Base-by-base conservation (phyloP, 179 eudicot species). In the Heliamphora pulchella region DNA sequence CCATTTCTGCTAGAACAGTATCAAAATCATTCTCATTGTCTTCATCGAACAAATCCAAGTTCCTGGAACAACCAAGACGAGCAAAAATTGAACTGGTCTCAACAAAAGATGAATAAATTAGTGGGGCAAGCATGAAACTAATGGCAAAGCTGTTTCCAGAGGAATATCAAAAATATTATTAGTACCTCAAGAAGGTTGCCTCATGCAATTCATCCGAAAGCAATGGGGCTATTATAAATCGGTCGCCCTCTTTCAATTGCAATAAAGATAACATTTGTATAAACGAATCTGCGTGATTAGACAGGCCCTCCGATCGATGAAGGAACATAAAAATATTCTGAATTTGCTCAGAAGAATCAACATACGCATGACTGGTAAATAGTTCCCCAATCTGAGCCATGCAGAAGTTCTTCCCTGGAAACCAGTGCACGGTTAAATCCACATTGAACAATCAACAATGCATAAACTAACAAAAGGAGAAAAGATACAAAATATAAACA, bases 321-420 rank as follows among this genome's bases (percentile, higher is more conserved):
- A 96, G 94, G 82, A 96, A 96, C 92, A 89, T 82, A 20, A 94
- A 80, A 59, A 90, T 88, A 74, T 85, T 84, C 85, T 96, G 98
- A 83, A 94, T 87, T 83, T 85, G 85, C 85, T 94, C 92, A 85
- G 83, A 82, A 70, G 93, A 87, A 78, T 84, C 86, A 68, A 88
- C 65, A 58, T 85, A 31, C 43, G 79, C 70, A 31, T 90, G 85
- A 87, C 85, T 86, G 59, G 87, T 88, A 84, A 87, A 82, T 82
- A 94, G 81, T 55, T 88, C 90, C 75, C 82, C 90, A 76, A 96
- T 88, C 81, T 92, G 93, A 82, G 83, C 72, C 89, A 96, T 86
- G 83, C 97, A 92, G 84, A 88, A 94, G 85, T 89, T 94, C 81
- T 84, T 90, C 82, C 98, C 98, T 94, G 92, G 80, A 86, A 82